Percentiles rank a stretch among this genome's conserved stretches.
Evolutionary conservation across 768 basidiomycete species (phyloP).

Genomic region (Tephrocybe sp.): DNA sequence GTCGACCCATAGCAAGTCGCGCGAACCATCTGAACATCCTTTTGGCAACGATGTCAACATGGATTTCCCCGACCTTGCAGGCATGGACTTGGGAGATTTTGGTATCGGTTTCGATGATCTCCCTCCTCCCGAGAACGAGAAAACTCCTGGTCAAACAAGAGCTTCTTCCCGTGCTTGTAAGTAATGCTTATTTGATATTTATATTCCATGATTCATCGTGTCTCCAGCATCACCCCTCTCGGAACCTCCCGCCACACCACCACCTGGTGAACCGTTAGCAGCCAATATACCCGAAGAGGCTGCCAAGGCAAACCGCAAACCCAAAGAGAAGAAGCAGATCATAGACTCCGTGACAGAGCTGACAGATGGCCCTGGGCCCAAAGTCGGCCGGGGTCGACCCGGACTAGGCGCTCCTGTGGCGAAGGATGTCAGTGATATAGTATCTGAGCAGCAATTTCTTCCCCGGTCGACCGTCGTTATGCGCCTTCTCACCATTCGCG

Average conservation of each 20-base stretch:
- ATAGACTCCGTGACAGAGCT: conserved; percentile 91
- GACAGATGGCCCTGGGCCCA: conserved; percentile 55
- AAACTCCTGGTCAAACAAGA: conserved; percentile 58
- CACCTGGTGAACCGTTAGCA: conserved; percentile 52
- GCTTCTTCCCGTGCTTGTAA: conserved; percentile 69
- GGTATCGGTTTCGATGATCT: conserved; percentile 68
- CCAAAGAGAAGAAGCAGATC: conserved; percentile 80
- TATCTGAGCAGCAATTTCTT: conserved; percentile 80
- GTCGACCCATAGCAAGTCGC: conserved; percentile 57
- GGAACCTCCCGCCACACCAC: conserved; percentile 75
- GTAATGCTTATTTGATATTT: conserved; percentile 20
- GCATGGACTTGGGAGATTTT: conserved; percentile 60
- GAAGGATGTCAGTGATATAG: conserved; percentile 63
- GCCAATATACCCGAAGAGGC: conserved; percentile 39
- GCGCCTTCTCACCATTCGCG: conserved; percentile 81
- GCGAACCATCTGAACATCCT: conserved; percentile 64
- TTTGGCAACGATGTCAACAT: conserved; percentile 54
- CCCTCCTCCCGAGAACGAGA: conserved; percentile 38
- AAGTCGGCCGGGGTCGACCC: conserved; percentile 53
- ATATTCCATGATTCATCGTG: not conserved
- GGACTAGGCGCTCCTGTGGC: conserved; percentile 52
- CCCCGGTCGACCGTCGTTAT: conserved; percentile 83
- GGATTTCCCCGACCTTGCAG: conserved; percentile 50
- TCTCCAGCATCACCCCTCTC: conserved; percentile 69
- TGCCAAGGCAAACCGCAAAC: conserved; percentile 45